A percentile compares a stretch with the other conserved stretches of the same genome.
Conservation (phyloP, 2,329 filamentous ascomycete genomes). For the Fusarium sp. region DNA sequence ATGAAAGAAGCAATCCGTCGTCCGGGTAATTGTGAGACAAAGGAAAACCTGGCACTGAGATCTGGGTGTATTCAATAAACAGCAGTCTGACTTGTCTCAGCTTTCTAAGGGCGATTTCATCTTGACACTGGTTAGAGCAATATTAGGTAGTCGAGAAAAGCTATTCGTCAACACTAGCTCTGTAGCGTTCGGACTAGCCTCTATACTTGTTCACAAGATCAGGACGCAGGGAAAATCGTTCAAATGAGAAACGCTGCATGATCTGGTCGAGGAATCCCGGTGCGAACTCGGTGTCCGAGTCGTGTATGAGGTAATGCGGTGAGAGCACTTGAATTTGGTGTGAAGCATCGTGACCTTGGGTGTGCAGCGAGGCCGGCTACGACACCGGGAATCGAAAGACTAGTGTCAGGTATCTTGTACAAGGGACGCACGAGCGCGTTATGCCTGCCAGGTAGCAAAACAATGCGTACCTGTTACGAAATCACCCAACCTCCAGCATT, state of each 20-base stretch:
- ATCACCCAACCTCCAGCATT: constrained; percentile 41
- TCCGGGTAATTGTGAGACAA: neutral
- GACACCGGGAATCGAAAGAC: constrained; percentile 40
- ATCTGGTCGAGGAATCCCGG: constrained; percentile 42
- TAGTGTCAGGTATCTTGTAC: constrained; percentile 30
- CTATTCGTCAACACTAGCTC: constrained; percentile 18
- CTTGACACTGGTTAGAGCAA: neutral
- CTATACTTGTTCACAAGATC: constrained; percentile 32
- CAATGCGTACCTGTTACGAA: constrained; percentile 41
- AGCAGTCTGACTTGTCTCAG: constrained; percentile 14
- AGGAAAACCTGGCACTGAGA: neutral
- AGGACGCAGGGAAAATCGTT: constrained; percentile 27
- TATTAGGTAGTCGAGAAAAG: constrained; percentile 12
- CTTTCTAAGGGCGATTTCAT: constrained; percentile 1
- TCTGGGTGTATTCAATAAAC: neutral
- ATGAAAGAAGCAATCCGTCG: constrained; percentile 6
- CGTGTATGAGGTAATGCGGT: constrained; percentile 47
- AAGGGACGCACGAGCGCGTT: constrained; percentile 8
- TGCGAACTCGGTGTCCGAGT: constrained; percentile 44
- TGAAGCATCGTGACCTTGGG: constrained; percentile 42
- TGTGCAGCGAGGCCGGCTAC: constrained; percentile 40
- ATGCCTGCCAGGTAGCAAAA: constrained; percentile 14
- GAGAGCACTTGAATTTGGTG: constrained; percentile 43
- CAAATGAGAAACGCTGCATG: constrained; percentile 40
- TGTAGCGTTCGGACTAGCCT: constrained; percentile 38